Evolutionary conservation across 2,329 filamentous ascomycete species (phyloP), one percentile per base, ranked within the genome.

Genomic region (Fusarium coicis): DNA sequence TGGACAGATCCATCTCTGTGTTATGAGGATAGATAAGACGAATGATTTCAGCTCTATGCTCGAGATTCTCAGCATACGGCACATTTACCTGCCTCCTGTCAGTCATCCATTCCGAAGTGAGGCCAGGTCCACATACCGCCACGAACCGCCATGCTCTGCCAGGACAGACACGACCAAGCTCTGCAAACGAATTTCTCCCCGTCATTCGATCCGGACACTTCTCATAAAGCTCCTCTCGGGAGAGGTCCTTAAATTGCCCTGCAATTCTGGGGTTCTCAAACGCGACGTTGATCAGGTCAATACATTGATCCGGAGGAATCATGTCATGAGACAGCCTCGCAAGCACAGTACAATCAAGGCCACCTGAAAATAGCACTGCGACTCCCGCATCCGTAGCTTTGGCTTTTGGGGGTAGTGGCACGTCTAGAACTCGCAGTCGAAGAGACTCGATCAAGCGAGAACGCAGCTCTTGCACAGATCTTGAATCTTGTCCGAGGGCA

Each of bases 1-100:
- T 99, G 7, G 96, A 99, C 2, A 99, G 86, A 78, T 99, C 96
- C 96, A 99, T 99, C 82, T 99, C 96, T 0, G 96, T 99, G 74
- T 97, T 96, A 82, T 99, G 96, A 0, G 96, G 96, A 75, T 93
- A 87, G 80, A 99, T 98, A 23, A 99, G 85, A 5, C 89, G 87
- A 42, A 95, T 88, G 26, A 99, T 89, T 32, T 87, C 87, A 7
- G 87, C 78, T 69, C 93, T 90, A 76, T 97, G 93, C 5, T 87
- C 85, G 47, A 91, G 79, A 1, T 92, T 93, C 76, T 97, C 93
- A 10, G 85, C 79, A 79, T 96, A 98, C 0, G 96, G 93, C 34
- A 99, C 86, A 78, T 99, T 92, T 63, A 98, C 87, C 85, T 92
- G 43, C 7, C 52, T 30, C 39, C 11, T 23, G 58, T 71, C 14